A percentile compares a stretch with the other conserved stretches of the same genome.
Conservation (phyloP, 2,329 filamentous ascomycete species). For the Penicillium sp. region DNA sequence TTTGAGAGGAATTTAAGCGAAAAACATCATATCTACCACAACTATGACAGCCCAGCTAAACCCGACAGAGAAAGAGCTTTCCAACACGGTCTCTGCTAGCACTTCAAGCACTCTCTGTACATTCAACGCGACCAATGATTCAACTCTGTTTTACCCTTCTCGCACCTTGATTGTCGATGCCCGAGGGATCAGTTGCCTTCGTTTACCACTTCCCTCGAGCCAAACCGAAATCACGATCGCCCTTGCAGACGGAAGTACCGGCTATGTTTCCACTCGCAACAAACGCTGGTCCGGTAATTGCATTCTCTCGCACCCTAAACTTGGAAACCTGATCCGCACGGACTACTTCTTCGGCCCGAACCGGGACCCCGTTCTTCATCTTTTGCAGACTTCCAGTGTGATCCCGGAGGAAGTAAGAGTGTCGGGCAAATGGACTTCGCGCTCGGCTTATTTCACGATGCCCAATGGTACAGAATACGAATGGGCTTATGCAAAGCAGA, state of each 20-base stretch:
- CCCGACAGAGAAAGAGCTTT: constrained; percentile 3
- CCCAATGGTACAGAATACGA: constrained; percentile 51
- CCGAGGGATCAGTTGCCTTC: constrained; percentile 28
- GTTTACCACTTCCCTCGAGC: constrained; percentile 38
- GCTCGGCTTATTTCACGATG: constrained; percentile 49
- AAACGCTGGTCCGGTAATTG: constrained; percentile 52
- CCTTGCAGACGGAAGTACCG: constrained; percentile 38
- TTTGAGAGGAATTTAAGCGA: not conserved
- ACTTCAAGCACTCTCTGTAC: not conserved
- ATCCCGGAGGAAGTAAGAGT: constrained; percentile 30
- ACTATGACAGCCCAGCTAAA: constrained; percentile 5
- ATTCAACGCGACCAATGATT: not conserved
- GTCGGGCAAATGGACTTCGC: constrained; percentile 46
- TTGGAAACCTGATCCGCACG: constrained; percentile 49
- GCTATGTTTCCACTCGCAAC: constrained; percentile 55
- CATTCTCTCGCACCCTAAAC: constrained; percentile 42
- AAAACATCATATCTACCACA: not conserved
- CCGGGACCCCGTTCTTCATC: constrained; percentile 50
- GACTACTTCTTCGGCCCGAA: constrained; percentile 60
- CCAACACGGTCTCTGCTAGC: not conserved
- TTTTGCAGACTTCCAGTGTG: constrained; percentile 31
- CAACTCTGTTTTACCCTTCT: constrained; percentile 7
- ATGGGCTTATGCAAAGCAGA: constrained; percentile 56
- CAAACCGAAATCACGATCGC: constrained; percentile 39
- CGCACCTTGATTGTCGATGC: constrained; percentile 24